phyloP scores from a whole-genome alignment of 352 stramenopile species.

The Pythium rhizo-oryzae region DNA sequence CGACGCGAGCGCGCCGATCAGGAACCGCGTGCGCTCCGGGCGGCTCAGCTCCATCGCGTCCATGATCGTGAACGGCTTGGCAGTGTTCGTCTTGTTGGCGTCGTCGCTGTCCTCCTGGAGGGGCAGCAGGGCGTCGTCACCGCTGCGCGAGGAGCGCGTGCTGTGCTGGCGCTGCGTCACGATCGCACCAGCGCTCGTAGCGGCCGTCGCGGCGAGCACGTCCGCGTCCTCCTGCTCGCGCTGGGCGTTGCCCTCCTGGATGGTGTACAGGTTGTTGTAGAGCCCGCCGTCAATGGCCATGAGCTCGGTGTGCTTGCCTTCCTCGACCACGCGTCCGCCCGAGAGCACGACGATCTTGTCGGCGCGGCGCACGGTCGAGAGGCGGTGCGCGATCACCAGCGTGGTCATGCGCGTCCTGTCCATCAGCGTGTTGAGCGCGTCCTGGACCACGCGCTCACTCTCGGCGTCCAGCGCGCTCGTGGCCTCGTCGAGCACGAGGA shows the following conservation, averaged over 20 bases:
- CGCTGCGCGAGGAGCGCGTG: neutral
- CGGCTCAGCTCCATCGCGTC: conserved; percentile 23
- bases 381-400: conserved; percentile 34
- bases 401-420: conserved; percentile 27
- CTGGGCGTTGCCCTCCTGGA: neutral
- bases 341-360: conserved; percentile 34
- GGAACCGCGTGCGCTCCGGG: conserved; percentile 17
- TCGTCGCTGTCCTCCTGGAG: neutral
- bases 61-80: conserved; percentile 5
- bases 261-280: conserved; percentile 12
- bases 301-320: conserved; percentile 27
- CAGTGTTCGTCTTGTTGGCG: neutral
- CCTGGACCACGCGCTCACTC: conserved; percentile 9
- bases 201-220: too few species aligned
- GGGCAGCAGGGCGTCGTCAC: neutral
- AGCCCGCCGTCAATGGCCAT: conserved; percentile 18
- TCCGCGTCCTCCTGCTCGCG: too few species aligned
- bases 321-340: conserved; percentile 24
- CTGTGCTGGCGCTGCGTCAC: neutral
- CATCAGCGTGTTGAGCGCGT: conserved; percentile 24
- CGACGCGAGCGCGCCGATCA: conserved; percentile 7
- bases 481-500: conserved; percentile 13
- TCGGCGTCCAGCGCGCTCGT: conserved; percentile 9
- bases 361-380: conserved; percentile 10
- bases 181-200: too few species aligned